Conservation (phyloP, 805 yeast genomes). For the Starmerella stigmatis region DNA sequence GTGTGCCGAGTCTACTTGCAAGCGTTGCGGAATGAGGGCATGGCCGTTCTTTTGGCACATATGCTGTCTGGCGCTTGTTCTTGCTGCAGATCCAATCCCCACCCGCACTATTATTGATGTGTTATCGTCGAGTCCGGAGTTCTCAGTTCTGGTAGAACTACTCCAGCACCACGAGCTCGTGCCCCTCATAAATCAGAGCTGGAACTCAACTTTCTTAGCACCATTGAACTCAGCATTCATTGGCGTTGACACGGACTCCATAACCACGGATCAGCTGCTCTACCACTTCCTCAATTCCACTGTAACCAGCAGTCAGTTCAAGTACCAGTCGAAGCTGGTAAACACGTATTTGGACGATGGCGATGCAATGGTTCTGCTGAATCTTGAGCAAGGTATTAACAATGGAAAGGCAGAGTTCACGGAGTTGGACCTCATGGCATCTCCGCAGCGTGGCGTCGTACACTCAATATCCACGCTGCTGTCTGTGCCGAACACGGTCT, state of each 20-base stretch:
- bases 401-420: conserved; percentile 17
- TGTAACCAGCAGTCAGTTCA: conserved; percentile 11
- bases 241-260: conserved; percentile 14
- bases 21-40: not conserved
- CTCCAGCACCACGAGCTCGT: conserved; percentile 55
- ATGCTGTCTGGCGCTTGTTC: not conserved
- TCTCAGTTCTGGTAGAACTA: conserved; percentile 48
- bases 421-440: conserved; percentile 23
- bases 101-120: conserved; percentile 44
- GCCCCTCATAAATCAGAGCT: conserved; percentile 48
- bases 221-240: conserved; percentile 72
- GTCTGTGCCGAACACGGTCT: conserved; percentile 17
- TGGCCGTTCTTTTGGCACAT: not conserved
- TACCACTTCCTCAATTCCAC: conserved; percentile 30
- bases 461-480: conserved; percentile 21
- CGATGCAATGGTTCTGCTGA: conserved; percentile 17
- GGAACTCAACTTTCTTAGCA: conserved; percentile 62
- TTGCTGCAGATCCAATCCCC: conserved; percentile 18
- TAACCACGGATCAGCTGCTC: conserved; percentile 23
- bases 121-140: conserved; percentile 55
- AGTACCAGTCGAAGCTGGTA: conserved; percentile 7
- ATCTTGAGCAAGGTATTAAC: conserved; percentile 18
- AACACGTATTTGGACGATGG: conserved; percentile 18
- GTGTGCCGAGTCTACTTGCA: not conserved
- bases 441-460: conserved; percentile 24